Base-by-base conservation (phyloP, 2,329 filamentous ascomycete species). In the Apiospora saccharicola region DNA sequence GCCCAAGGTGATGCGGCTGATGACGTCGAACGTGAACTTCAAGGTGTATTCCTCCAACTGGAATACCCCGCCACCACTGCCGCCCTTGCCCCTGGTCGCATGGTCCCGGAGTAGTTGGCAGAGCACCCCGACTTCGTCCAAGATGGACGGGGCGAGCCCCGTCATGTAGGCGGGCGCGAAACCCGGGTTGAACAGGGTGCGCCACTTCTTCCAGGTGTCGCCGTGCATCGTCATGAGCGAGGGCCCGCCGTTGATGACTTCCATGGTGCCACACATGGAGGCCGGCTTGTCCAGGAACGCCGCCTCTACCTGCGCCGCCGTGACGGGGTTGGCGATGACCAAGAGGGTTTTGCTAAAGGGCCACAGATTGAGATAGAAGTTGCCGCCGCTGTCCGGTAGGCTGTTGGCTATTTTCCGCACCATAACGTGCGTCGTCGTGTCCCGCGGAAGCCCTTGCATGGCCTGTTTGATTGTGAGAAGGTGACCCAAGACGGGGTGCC, bases 151-250 rank as follows among this genome's bases (percentile, higher is more conserved):
- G 4, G 74, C 76, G 13, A 76, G 72, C 10, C 70, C 70, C 2
- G 69, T 70, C 43, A 78, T 74, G 41, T 76, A 74, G 0, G 73
- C 73, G 26, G 74, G 72, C 8, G 71, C 72, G 68, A 78, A 78
- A 16, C 76, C 77, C 4, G 75, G 75, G 26, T 75, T 77, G 43
- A 77, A 74, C 4, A 77, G 47, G 22, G 71, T 64, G 1, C 77
- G 76, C 76, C 75, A 78, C 70, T 74, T 72, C 72, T 78, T 79
- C 75, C 77, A 79, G 14, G 72, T 73, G 14, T 41, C 67, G 47
- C 69, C 85, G 78, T 77, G 87, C 86, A 77, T 75, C 3, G 75
- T 72, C 67, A 86, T 80, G 51, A 84, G 85, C 68, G 88, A 86
- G 71, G 87, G 86, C 14, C 86, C 86, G 10, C 75, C 75, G 26